phyloP scores from a whole-genome alignment of 2,329 filamentous ascomycete genomes.

The Knufia fluminis region DNA sequence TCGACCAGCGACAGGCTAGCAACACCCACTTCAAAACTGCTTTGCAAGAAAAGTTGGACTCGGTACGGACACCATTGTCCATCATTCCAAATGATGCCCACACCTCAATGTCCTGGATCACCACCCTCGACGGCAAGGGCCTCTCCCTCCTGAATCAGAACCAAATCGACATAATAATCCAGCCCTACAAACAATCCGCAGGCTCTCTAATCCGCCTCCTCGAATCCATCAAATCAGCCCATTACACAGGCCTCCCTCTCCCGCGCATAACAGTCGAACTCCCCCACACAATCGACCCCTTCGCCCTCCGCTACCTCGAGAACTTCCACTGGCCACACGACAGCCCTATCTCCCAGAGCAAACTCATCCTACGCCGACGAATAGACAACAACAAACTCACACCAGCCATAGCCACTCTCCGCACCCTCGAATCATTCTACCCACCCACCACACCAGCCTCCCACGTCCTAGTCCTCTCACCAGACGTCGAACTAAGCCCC shows the following conservation, averaged over 20 bases:
- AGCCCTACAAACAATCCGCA: conserved; percentile 42
- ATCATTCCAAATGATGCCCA: conserved; percentile 58
- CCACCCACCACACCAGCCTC: conserved; percentile 54
- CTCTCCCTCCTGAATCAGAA: conserved; percentile 64
- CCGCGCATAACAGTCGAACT: conserved; percentile 81
- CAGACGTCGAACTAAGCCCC: conserved; percentile 68
- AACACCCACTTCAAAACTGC: conserved; percentile 58
- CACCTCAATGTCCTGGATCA: conserved; percentile 65
- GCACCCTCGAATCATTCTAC: conserved; percentile 82
- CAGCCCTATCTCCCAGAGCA: conserved; percentile 36
- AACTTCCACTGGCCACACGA: conserved; percentile 59
- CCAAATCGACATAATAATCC: conserved; percentile 72
- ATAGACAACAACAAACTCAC: conserved; percentile 53
- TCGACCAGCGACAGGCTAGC: conserved; percentile 60
- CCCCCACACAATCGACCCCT: conserved; percentile 58
- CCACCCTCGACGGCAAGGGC: conserved; percentile 38
- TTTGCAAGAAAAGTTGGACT: conserved; percentile 46
- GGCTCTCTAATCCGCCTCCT: conserved; percentile 49
- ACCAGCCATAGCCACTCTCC: conserved; percentile 61
- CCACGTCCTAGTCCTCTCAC: conserved; percentile 76
- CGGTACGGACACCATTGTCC: conserved; percentile 55
- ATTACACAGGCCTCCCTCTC: conserved; percentile 59
- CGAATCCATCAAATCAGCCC: conserved; percentile 62
- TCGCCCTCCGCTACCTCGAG: conserved; percentile 54
- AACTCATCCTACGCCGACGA: conserved; percentile 63